phyloP scores from a whole-genome alignment of 164 flowering plant species.

The Umbellularia californica region DNA sequence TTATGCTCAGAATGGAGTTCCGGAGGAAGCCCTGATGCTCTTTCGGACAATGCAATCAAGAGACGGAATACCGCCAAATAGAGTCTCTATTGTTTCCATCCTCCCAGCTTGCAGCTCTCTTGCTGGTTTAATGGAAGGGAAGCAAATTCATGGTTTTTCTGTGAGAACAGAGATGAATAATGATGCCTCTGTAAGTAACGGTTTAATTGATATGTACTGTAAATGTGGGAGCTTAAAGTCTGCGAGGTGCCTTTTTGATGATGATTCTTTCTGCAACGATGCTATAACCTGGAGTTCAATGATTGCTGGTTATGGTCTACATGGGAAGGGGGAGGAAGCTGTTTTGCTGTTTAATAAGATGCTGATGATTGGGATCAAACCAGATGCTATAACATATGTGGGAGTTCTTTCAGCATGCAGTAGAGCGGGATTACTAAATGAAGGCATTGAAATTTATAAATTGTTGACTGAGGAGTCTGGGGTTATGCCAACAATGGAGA shows the following conservation, averaged over 20 bases:
- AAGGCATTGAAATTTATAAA: constrained; percentile 49
- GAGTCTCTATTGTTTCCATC: constrained; percentile 46
- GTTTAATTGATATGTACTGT: constrained; percentile 59
- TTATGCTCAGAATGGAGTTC: constrained; percentile 39
- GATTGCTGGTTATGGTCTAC: constrained; percentile 56
- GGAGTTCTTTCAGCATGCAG: constrained; percentile 74
- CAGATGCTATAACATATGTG: constrained; percentile 47
- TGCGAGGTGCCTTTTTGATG: constrained; percentile 46
- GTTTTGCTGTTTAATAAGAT: constrained; percentile 41
- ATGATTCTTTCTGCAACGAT: constrained; percentile 40
- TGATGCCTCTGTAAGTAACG: constrained; percentile 47
- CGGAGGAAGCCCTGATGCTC: constrained; percentile 44
- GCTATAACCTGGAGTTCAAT: constrained; percentile 68
- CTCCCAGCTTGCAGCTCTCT: constrained; percentile 52
- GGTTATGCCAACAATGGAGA: constrained; percentile 50
- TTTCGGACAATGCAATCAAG: constrained; percentile 49
- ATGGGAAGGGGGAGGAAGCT: constrained; percentile 63
- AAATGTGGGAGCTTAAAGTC: constrained; percentile 57
- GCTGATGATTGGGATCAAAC: constrained; percentile 42
- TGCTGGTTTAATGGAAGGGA: constrained; percentile 41
- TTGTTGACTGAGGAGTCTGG: constrained; percentile 22
- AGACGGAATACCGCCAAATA: constrained; percentile 44
- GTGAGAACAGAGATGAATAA: constrained; percentile 32
- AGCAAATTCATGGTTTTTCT: constrained; percentile 63
- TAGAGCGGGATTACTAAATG: constrained; percentile 44